These are phyloP conservation scores for Meripilus lineatus DNA, from an alignment of 1,284 basidiomycete species.

Conservation along the genomic window DNA sequence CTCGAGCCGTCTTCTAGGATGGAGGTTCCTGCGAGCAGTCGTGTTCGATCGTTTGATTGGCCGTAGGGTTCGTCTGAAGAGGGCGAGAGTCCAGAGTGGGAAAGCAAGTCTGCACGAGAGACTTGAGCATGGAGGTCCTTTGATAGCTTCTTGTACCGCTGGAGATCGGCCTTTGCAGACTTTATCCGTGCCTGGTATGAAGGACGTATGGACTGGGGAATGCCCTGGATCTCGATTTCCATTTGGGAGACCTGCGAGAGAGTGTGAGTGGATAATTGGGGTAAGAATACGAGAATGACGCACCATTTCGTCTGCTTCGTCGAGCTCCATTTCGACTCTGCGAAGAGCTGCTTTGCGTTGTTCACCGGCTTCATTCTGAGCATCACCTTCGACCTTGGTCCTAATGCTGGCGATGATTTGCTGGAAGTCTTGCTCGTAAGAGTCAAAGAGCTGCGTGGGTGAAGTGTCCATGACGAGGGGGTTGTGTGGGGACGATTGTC, in stretches of 20 bases:
- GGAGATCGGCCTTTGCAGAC: constrained; percentile 67
- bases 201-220: constrained; percentile 79
- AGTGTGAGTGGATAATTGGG: constrained; percentile 2
- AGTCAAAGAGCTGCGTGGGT: constrained; percentile 75
- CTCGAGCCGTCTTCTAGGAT: constrained; percentile 75
- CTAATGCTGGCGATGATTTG: constrained; percentile 66
- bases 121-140: constrained; percentile 57
- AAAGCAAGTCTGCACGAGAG: constrained; percentile 58
- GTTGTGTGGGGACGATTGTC: too few species aligned
- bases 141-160: constrained; percentile 74
- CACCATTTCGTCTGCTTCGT: constrained; percentile 98
- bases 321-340: constrained; percentile 90
- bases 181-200: constrained; percentile 73
- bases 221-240: constrained; percentile 98
- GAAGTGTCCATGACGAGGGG: constrained; percentile 82
- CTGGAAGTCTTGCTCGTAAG: constrained; percentile 78
- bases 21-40: constrained; percentile 72
- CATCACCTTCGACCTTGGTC: constrained; percentile 63
- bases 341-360: constrained; percentile 80
- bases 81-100: constrained; percentile 41
- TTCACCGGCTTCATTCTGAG: constrained; percentile 59
- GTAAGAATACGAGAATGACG: constrained; percentile 15
- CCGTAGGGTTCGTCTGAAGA: constrained; percentile 81
- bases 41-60: constrained; percentile 60
- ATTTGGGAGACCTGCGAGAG: constrained; percentile 85